phyloP scores from a whole-genome alignment of 257 asterid genomes.

The Perilla frutescens region DNA sequence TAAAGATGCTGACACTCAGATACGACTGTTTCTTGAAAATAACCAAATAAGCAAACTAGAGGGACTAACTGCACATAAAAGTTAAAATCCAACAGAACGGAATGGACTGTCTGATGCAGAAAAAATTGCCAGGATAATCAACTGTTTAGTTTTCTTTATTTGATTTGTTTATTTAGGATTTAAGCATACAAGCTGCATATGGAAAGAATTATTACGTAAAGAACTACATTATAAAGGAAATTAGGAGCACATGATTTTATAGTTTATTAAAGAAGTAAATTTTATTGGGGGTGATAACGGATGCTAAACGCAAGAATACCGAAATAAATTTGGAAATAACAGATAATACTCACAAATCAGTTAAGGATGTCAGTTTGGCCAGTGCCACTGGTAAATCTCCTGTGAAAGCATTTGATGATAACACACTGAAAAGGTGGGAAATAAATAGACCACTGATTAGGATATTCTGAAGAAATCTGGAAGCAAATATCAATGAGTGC shows the following conservation, averaged over 20 bases:
- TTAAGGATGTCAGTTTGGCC: conserved; percentile 66
- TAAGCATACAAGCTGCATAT: neutral
- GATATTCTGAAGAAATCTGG: conserved; percentile 5
- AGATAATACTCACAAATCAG: conserved; percentile 65
- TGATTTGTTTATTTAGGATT: neutral
- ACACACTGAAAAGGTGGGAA: conserved; percentile 46
- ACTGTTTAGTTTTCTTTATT: neutral
- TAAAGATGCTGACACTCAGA: neutral
- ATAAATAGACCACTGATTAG: conserved; percentile 23
- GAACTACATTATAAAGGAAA: neutral
- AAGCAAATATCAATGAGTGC: conserved; percentile 5
- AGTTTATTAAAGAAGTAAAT: neutral
- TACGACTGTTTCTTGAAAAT: neutral
- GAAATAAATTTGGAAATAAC: conserved; percentile 14
- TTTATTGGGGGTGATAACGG: neutral
- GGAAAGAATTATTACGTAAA: neutral
- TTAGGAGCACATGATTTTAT: neutral
- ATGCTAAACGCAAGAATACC: neutral
- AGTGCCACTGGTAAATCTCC: conserved; percentile 67
- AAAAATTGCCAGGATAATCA: neutral
- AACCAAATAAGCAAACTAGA: conserved; percentile 4
- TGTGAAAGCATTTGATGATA: conserved; percentile 77
- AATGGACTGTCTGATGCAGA: neutral
- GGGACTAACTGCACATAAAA: neutral
- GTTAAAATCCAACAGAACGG: neutral